Percentiles rank a stretch among this genome's conserved stretches.
These are phyloP conservation scores for Biscogniauxia marginata DNA, from an alignment of 2,329 filamentous ascomycete genomes.

Conservation along the genomic window DNA sequence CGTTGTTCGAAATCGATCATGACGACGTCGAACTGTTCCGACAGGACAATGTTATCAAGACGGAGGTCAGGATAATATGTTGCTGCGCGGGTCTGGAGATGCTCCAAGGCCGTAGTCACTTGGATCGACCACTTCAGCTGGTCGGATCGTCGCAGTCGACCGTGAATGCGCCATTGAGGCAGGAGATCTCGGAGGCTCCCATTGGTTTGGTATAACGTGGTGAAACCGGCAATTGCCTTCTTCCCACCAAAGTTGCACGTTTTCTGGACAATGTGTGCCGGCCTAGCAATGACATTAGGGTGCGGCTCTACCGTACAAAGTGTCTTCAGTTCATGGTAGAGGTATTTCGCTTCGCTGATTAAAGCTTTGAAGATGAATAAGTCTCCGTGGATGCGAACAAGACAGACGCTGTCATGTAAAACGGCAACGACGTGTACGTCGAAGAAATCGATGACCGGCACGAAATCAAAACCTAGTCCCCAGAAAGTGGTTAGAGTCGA, in stretches of 20 bases:
- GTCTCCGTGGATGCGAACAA: slow-evolving; percentile 44
- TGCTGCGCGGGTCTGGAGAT: slow-evolving; percentile 44
- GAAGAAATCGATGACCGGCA: slow-evolving; percentile 47
- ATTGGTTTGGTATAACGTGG: slow-evolving; percentile 51
- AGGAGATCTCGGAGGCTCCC: slow-evolving; percentile 56
- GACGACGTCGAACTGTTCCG: slow-evolving; percentile 44
- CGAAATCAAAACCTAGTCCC: slow-evolving; percentile 41
- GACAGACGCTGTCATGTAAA: slow-evolving; percentile 58
- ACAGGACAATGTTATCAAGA: slow-evolving; percentile 58
- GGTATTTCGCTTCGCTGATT: slow-evolving; percentile 56
- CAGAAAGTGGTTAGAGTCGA: slow-evolving; percentile 43
- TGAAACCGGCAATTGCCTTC: slow-evolving; percentile 55
- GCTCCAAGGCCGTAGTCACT: slow-evolving; percentile 49
- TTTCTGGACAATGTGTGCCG: slow-evolving; percentile 56
- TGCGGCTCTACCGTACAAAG: slow-evolving; percentile 53
- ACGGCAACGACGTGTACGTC: slow-evolving; percentile 51
- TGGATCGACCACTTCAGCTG: slow-evolving; percentile 55
- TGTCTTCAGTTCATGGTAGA: slow-evolving; percentile 60
- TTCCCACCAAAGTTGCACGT: slow-evolving; percentile 55
- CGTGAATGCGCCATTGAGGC: slow-evolving; percentile 49
- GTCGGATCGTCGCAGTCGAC: slow-evolving; percentile 39
- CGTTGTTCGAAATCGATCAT: slow-evolving; percentile 64
- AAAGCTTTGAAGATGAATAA: slow-evolving; percentile 58
- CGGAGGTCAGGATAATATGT: slow-evolving; percentile 59
- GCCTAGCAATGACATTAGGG: slow-evolving; percentile 50